These are phyloP conservation scores for Claviceps quebecensis DNA, from an alignment of 2,329 filamentous ascomycete species.

Conservation along the genomic window DNA sequence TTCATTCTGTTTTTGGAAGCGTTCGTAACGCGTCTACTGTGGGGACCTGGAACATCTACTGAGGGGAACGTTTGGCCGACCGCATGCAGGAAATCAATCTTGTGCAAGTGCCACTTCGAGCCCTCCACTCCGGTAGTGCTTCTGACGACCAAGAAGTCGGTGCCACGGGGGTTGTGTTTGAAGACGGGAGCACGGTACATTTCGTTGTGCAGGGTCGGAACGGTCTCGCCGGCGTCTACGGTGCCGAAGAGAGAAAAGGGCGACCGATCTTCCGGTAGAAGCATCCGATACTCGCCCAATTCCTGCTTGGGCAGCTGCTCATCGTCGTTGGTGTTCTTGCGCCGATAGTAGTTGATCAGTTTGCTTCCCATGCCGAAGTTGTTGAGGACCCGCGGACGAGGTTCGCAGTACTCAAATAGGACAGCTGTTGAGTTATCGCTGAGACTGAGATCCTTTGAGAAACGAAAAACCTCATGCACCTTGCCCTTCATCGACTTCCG, in stretches of 20 bases:
- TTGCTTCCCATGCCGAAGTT: constrained; percentile 97
- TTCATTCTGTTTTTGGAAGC: constrained; percentile 94
- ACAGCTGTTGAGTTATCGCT: constrained; percentile 80
- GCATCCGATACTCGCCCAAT: constrained; percentile 74
- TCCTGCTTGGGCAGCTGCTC: constrained; percentile 64
- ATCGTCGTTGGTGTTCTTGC: constrained; percentile 60
- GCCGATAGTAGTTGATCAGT: constrained; percentile 92
- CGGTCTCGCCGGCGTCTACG: constrained; percentile 79
- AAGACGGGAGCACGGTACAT: constrained; percentile 95
- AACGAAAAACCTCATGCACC: constrained; percentile 63
- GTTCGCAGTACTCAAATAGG: constrained; percentile 90
- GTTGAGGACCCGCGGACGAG: constrained; percentile 78
- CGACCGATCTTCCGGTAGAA: constrained; percentile 87
- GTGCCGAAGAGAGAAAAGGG: constrained; percentile 92
- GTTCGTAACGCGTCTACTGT: constrained; percentile 89
- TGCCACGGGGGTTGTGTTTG: constrained; percentile 61
- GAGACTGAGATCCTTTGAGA: constrained; percentile 70
- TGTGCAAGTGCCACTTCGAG: constrained; percentile 68
- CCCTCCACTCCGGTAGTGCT: constrained; percentile 69
- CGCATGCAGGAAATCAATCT: constrained; percentile 78
- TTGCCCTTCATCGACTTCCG: constrained; percentile 72
- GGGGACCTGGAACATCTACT: constrained; percentile 81
- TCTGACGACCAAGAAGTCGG: constrained; percentile 77
- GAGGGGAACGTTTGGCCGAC: constrained; percentile 91
- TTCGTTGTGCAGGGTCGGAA: constrained; percentile 81